Conservation (phyloP, 352 stramenopile genomes). For the Globisporangium ultimum region DNA sequence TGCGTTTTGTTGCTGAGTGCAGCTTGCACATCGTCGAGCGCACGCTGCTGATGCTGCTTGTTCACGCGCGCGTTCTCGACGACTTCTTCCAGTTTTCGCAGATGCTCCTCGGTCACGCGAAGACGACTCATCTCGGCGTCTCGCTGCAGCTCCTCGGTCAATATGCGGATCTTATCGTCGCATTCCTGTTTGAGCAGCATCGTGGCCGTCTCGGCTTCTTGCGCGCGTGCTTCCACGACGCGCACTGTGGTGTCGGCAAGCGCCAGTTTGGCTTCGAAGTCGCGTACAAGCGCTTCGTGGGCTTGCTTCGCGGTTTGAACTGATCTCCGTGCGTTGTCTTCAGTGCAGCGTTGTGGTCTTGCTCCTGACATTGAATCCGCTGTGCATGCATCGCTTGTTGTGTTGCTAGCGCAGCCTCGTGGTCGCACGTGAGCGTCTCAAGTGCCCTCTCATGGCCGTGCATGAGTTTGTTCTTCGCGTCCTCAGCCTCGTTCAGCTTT, state of each 20-base stretch:
- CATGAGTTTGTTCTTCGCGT: not conserved
- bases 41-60: conserved; percentile 3
- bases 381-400: no score
- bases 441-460: no score
- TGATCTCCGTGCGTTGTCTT: not conserved
- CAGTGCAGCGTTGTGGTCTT: not conserved
- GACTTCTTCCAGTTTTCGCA: conserved; percentile 8
- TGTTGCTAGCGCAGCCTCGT: no score
- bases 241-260: not conserved
- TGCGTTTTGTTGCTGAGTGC: not conserved
- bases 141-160: conserved; percentile 2
- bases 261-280: not conserved
- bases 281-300: not conserved
- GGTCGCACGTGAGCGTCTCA: no score
- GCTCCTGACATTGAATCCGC: no score
- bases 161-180: not conserved
- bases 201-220: not conserved
- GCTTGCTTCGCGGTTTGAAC: not conserved
- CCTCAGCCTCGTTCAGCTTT: conserved; percentile 1
- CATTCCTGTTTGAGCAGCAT: conserved; percentile 4
- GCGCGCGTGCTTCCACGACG: not conserved
- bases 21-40: not conserved
- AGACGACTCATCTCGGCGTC: conserved; percentile 5
- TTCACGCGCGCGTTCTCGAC: conserved; percentile 6
- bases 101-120: conserved; percentile 6